Conservation (phyloP, 768 basidiomycete genomes). For the Macrocybe gigantea region DNA sequence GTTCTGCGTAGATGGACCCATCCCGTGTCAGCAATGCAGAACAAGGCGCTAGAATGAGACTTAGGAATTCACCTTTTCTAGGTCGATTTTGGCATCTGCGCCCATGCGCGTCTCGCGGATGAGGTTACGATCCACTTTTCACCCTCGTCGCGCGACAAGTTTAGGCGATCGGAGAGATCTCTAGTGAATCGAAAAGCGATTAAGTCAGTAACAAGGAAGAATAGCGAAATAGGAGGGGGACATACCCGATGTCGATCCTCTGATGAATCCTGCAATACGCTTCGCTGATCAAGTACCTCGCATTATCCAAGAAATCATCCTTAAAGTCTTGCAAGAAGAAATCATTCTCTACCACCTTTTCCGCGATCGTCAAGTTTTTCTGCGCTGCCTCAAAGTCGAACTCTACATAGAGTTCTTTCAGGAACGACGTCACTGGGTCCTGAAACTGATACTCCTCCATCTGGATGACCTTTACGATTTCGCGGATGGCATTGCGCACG, state of each 20-base stretch:
- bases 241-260: constrained; percentile 80
- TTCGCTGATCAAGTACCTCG: constrained; percentile 92
- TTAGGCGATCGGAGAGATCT: constrained; percentile 89
- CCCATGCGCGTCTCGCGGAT: constrained; percentile 97
- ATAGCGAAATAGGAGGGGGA: neutral
- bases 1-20: constrained; percentile 45
- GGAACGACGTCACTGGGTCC: constrained; percentile 87
- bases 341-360: constrained; percentile 81
- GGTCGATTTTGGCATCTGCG: constrained; percentile 94
- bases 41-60: too few relatives aligned
- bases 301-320: constrained; percentile 96
- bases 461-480: constrained; percentile 80
- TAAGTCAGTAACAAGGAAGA: neutral
- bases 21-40: too few relatives aligned
- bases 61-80: constrained; percentile 68
- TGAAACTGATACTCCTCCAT: constrained; percentile 84
- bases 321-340: constrained; percentile 91
- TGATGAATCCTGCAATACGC: constrained; percentile 98
- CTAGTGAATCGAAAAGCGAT: constrained; percentile 28
- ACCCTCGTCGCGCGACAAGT: constrained; percentile 90
- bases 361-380: constrained; percentile 68
- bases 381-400: constrained; percentile 97
- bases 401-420: constrained; percentile 90
- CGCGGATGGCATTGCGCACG: constrained; percentile 82
- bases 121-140: constrained; percentile 99